Conservation (phyloP, 164 flowering plant species). For the Vitis rupestris region DNA sequence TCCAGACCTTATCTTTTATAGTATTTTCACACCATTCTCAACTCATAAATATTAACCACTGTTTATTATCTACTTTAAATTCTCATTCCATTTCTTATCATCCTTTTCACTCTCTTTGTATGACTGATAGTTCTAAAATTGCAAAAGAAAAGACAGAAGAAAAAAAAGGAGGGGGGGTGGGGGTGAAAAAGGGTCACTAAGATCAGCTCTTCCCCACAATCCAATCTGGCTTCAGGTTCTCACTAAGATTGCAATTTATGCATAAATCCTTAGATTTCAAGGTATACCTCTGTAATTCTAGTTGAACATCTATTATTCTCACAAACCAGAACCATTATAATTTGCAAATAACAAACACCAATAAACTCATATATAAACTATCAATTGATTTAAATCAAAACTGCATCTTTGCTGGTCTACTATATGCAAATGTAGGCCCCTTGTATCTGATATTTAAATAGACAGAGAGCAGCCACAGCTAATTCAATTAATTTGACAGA, state of each 20-base stretch:
- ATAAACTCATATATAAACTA: background rate
- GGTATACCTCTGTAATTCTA: background rate
- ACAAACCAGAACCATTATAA: background rate
- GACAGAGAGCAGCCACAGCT: background rate
- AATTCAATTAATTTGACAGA: background rate
- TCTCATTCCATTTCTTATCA: background rate
- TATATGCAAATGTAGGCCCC: background rate
- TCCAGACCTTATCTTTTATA: background rate
- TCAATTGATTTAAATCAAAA: background rate
- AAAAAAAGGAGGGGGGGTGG: too few relatives aligned
- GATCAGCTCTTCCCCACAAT: background rate
- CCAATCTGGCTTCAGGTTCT: background rate
- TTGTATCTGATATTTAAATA: too few relatives aligned
- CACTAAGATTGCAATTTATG: background rate
- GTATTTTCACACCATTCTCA: background rate
- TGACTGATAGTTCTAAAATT: too few relatives aligned
- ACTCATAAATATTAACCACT: background rate
- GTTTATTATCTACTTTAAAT: background rate
- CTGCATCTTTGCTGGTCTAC: background rate
- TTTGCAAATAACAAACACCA: slow-evolving; percentile 1
- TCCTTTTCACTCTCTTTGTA: too few relatives aligned
- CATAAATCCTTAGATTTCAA: background rate
- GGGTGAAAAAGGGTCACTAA: too few relatives aligned
- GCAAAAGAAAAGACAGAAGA: too few relatives aligned
- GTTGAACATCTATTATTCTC: too few relatives aligned